A percentile compares a stretch with the other conserved stretches of the same genome.
Evolutionary conservation across 2,329 filamentous ascomycete genomes (phyloP).

Genomic region (Dryadomyces quercus-mongolicae): DNA sequence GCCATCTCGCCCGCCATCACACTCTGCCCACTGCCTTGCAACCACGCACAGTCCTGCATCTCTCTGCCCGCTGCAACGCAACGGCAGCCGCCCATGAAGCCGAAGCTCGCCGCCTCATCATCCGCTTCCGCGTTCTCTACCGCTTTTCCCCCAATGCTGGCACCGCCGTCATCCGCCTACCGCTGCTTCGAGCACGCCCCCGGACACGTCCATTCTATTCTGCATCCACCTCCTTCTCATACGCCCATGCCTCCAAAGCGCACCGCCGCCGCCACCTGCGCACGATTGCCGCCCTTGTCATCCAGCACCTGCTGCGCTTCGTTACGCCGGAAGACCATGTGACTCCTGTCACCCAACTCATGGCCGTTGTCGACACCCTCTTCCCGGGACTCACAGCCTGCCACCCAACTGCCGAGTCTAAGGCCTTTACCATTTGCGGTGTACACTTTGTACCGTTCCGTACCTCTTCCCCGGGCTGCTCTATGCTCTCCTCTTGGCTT

Average conservation of each 20-base stretch:
- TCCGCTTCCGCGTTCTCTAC: conserved; percentile 30
- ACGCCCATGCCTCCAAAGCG: conserved; percentile 12
- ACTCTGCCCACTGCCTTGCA: conserved; percentile 58
- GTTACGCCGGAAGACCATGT: conserved; percentile 36
- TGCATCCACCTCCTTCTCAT: conserved; percentile 5
- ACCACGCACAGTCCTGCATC: conserved; percentile 47
- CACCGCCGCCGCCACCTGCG: conserved; percentile 24
- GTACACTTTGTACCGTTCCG: conserved; percentile 34
- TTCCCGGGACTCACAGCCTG: conserved; percentile 31
- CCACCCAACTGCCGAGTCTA: conserved; percentile 2
- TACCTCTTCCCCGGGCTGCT: conserved; percentile 25
- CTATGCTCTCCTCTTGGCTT: conserved; percentile 2
- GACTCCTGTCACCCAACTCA: conserved; percentile 29
- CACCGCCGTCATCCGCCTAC: conserved; percentile 33
- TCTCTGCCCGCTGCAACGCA: conserved; percentile 41
- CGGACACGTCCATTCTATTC: conserved; percentile 6
- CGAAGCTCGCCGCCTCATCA: conserved; percentile 43
- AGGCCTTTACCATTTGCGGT: conserved; percentile 32
- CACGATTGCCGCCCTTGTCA: conserved; percentile 30
- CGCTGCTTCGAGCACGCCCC: conserved; percentile 13
- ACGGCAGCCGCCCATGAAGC: conserved; percentile 32
- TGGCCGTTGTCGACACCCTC: conserved; percentile 31
- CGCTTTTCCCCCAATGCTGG: conserved; percentile 36
- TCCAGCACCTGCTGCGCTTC: conserved; percentile 36
- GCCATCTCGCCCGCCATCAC: conserved; percentile 48